A percentile compares a stretch with the other conserved stretches of the same genome.
Evolutionary conservation across 768 basidiomycete genomes (phyloP).

Genomic region (Rhodocollybia butyracea): DNA sequence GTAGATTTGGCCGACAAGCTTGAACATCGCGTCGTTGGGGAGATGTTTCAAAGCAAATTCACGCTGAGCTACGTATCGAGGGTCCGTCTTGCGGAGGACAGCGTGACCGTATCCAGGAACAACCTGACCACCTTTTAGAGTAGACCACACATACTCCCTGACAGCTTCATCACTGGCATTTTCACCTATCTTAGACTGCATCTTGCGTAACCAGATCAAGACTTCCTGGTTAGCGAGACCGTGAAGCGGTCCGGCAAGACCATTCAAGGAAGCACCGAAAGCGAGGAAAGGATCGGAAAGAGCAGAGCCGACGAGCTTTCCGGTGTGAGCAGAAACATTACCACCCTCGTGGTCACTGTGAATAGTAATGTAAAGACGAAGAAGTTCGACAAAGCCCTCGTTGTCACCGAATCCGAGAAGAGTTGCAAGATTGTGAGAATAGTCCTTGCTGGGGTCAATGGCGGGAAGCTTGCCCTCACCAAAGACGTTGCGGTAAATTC

Average conservation of each 20-base stretch:
- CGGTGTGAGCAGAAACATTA: constrained; percentile 95
- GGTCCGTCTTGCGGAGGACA: constrained; percentile 87
- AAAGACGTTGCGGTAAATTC: constrained; percentile 86
- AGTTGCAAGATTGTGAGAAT: constrained; percentile 84
- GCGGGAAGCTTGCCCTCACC: constrained; percentile 84
- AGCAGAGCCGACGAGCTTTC: constrained; percentile 90
- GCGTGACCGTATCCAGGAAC: constrained; percentile 92
- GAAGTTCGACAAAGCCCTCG: constrained; percentile 84
- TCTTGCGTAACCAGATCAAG: constrained; percentile 89
- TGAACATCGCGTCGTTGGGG: constrained; percentile 87
- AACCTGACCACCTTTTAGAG: constrained; percentile 90
- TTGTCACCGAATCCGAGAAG: constrained; percentile 92
- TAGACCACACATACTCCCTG: constrained; percentile 92
- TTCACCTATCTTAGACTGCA: constrained; percentile 87
- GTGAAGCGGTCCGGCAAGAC: constrained; percentile 95
- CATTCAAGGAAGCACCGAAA: constrained; percentile 89
- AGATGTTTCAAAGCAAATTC: constrained; percentile 87
- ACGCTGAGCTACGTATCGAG: constrained; percentile 86
- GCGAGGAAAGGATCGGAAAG: constrained; percentile 97
- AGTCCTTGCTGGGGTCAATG: constrained; percentile 82
- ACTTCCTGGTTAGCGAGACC: constrained; percentile 98
- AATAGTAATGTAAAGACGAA: constrained; percentile 95
- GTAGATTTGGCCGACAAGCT: constrained; percentile 88
- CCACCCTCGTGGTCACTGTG: constrained; percentile 99
- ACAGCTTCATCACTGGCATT: constrained; percentile 84